phyloP scores from a whole-genome alignment of 208 protist genomes.

The Trypanosomatidae sp. region DNA sequence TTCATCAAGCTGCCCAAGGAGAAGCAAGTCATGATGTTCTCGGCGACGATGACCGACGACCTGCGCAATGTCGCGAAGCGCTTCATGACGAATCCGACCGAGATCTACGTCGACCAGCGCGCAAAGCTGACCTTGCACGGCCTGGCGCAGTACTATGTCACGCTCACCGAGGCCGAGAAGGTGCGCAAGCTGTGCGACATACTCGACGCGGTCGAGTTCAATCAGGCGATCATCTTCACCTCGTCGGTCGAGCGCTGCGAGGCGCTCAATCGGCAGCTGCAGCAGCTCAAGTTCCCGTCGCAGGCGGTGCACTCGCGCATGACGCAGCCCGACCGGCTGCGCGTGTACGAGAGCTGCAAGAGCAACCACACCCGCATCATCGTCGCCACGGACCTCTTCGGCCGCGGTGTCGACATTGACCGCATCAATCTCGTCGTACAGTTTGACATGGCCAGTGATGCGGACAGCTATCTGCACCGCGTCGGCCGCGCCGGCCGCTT shows the following conservation, averaged over 20 bases:
- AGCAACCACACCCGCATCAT: constrained; percentile 96
- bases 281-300: constrained; percentile 94
- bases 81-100: constrained; percentile 95
- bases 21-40: constrained; percentile 99
- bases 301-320: constrained; percentile 94
- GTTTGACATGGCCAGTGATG: constrained; percentile 98
- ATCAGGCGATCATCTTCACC: constrained; percentile 99
- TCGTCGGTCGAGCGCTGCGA: constrained; percentile 87
- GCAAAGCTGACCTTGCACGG: constrained; percentile 98
- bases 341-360: constrained; percentile 95
- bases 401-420: constrained; percentile 99
- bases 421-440: constrained; percentile 99
- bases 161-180: constrained; percentile 96
- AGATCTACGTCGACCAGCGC: constrained; percentile 98
- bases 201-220: constrained; percentile 98
- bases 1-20: constrained; percentile 94
- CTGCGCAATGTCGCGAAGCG: constrained; percentile 93
- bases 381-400: constrained; percentile 99
- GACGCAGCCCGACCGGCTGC: constrained; percentile 87
- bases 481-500: constrained; percentile 96
- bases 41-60: constrained; percentile 96
- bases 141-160: constrained; percentile 98
- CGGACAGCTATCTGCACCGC: constrained; percentile 98
- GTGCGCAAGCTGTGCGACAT: constrained; percentile 95
- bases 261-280: constrained; percentile 93